Evolutionary conservation across 2,329 filamentous ascomycete species (phyloP).

Genomic region (Pestalotiopsis sp.): DNA sequence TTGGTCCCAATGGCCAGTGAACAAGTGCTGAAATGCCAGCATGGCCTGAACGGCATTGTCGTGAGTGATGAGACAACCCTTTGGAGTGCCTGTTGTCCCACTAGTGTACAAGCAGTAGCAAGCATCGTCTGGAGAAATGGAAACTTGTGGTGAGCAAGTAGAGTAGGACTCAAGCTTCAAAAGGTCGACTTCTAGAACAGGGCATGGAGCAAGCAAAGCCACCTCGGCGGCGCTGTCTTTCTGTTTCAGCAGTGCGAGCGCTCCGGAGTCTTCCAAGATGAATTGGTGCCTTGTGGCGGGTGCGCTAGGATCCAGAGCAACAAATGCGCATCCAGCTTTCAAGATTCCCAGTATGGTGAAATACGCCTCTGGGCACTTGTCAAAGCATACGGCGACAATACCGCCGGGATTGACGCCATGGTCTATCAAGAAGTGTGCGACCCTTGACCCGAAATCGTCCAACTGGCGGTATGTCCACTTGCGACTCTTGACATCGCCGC

Average conservation of each 20-base stretch:
- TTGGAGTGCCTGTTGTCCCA: conserved; percentile 83
- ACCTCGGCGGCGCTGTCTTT: conserved; percentile 21
- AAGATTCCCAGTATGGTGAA: conserved; percentile 81
- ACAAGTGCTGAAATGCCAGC: conserved; percentile 81
- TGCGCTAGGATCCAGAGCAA: conserved; percentile 77
- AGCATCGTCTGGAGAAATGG: conserved; percentile 54
- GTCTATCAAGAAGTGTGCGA: conserved; percentile 66
- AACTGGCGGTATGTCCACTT: conserved; percentile 78
- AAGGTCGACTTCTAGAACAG: conserved; percentile 37
- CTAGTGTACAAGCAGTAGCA: conserved; percentile 89
- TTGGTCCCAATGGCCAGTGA: conserved; percentile 72
- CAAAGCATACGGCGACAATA: conserved; percentile 78
- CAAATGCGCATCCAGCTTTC: conserved; percentile 80
- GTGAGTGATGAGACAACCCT: conserved; percentile 87
- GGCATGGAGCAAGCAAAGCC: conserved; percentile 35
- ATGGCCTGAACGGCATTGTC: conserved; percentile 89
- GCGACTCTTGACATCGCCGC: conserved; percentile 46
- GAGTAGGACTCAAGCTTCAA: conserved; percentile 26
- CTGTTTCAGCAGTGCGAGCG: conserved; percentile 64
- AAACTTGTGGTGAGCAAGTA: conserved; percentile 24
- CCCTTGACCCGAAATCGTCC: conserved; percentile 69
- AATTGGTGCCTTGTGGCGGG: conserved; percentile 75
- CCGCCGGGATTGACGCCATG: conserved; percentile 55
- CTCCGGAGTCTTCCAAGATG: conserved; percentile 74
- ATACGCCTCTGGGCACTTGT: conserved; percentile 83